Conservation (phyloP, 768 basidiomycete genomes). For the Baorangia bicolor region DNA sequence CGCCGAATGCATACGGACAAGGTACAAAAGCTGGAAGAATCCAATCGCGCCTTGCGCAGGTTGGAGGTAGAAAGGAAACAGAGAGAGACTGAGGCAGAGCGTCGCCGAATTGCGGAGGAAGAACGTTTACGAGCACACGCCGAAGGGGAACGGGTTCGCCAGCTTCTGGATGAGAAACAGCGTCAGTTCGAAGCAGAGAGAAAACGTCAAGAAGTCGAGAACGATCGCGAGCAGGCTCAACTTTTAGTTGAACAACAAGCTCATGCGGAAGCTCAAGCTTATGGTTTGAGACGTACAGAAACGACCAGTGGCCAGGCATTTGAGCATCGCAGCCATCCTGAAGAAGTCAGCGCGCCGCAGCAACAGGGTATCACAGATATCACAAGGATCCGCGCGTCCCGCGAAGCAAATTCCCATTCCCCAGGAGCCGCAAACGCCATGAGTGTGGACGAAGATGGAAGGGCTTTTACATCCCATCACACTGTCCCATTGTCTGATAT, state of each 20-base stretch:
- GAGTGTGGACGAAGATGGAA: conserved; percentile 3
- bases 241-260: conserved; percentile 11
- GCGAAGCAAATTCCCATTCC: neutral
- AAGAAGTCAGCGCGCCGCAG: conserved; percentile 14
- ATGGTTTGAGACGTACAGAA: neutral
- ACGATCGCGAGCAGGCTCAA: conserved; percentile 3
- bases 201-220: conserved; percentile 6
- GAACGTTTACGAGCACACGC: conserved; percentile 4
- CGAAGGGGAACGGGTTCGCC: conserved; percentile 12
- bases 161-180: conserved; percentile 2
- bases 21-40: conserved; percentile 17
- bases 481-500: neutral
- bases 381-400: conserved; percentile 26
- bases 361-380: conserved; percentile 30
- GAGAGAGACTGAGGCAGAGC: conserved; percentile 16
- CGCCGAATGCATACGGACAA: conserved; percentile 20
- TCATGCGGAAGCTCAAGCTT: conserved; percentile 5
- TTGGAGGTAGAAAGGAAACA: conserved; percentile 26
- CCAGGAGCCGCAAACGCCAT: neutral
- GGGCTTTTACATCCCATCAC: neutral
- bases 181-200: conserved; percentile 7
- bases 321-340: neutral
- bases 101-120: conserved; percentile 17
- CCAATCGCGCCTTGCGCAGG: conserved; percentile 13
- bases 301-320: neutral